phyloP scores from a whole-genome alignment of 495 filamentous ascomycete genomes.

The Amniculicola lignicola region DNA sequence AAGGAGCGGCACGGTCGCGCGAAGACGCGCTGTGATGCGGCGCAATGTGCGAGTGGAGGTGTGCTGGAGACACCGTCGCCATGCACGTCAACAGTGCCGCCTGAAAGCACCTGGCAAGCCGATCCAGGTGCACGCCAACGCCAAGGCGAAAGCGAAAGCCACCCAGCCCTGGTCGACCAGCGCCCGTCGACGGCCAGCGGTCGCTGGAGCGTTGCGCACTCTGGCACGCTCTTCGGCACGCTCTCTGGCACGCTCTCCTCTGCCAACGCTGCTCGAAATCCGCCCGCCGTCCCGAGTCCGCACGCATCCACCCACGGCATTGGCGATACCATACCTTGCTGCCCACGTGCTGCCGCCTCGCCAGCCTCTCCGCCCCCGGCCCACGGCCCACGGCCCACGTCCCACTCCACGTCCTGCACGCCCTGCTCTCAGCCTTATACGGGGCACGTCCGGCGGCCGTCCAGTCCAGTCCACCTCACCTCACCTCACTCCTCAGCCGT shows the following conservation, averaged over 20 bases:
- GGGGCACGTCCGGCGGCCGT: conserved; percentile 1
- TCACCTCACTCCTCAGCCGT: conserved; percentile 16
- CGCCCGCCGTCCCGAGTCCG: background rate
- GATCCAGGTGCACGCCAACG: too few relatives aligned
- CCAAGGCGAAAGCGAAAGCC: too few relatives aligned
- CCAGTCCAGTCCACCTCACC: conserved; percentile 16
- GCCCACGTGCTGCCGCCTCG: conserved; percentile 8
- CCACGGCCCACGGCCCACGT: background rate
- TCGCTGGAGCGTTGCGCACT: too few relatives aligned
- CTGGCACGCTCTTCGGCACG: background rate
- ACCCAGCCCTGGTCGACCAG: too few relatives aligned
- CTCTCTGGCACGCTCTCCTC: too few relatives aligned
- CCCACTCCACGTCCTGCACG: background rate
- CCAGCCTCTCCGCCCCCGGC: background rate
- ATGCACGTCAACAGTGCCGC: too few relatives aligned
- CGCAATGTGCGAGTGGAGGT: too few relatives aligned
- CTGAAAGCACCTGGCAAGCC: too few relatives aligned
- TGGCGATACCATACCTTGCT: background rate
- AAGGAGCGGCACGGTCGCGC: background rate
- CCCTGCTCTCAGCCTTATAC: conserved; percentile 30
- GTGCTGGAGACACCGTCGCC: too few relatives aligned
- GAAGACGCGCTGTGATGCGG: too few relatives aligned
- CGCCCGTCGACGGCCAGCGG: too few relatives aligned
- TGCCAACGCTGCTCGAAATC: background rate
- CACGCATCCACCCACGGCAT: background rate